phyloP scores from a whole-genome alignment of 352 stramenopile species.

The Phytopythium sindhum region DNA sequence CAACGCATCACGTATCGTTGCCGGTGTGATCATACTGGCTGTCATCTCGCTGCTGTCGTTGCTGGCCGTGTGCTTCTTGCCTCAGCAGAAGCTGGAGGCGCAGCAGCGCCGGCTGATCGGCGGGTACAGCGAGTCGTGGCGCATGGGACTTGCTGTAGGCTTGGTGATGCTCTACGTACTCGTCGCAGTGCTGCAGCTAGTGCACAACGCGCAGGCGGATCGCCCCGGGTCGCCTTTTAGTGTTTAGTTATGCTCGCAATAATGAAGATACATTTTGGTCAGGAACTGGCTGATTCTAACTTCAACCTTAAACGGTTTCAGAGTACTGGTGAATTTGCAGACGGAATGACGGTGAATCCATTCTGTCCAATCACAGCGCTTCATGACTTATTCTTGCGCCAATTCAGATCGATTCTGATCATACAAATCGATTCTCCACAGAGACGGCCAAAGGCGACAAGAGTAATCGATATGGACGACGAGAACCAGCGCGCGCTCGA shows the following conservation, averaged over 20 bases:
- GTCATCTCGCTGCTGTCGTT: conserved; percentile 18
- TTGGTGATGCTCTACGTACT: conserved; percentile 22
- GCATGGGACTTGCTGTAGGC: conserved; percentile 18
- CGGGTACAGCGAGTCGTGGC: conserved; percentile 31
- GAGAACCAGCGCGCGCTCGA: conserved; percentile 36
- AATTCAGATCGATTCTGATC: not conserved
- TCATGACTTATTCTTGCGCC: no score
- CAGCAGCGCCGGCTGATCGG: conserved; percentile 46
- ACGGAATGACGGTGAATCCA: not conserved
- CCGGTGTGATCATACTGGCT: conserved; percentile 14
- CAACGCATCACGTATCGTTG: conserved; percentile 11
- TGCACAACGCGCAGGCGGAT: not conserved
- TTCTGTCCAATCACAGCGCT: no score
- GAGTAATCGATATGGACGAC: conserved; percentile 19
- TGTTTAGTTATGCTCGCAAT: not conserved
- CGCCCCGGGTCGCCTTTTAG: not conserved
- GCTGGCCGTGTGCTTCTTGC: conserved; percentile 22
- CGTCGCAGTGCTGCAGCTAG: conserved; percentile 2
- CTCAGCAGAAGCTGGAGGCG: conserved; percentile 39
- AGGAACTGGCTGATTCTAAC: not conserved
- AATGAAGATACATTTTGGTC: no score
- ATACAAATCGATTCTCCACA: not conserved
- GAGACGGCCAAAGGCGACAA: no score
- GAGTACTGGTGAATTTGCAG: not conserved
- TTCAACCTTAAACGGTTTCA: not conserved